Evolutionary conservation across 83 land plant genomes (phyloP), one percentile per base, ranked within the genome.

Genomic region (Thuja plicata): DNA sequence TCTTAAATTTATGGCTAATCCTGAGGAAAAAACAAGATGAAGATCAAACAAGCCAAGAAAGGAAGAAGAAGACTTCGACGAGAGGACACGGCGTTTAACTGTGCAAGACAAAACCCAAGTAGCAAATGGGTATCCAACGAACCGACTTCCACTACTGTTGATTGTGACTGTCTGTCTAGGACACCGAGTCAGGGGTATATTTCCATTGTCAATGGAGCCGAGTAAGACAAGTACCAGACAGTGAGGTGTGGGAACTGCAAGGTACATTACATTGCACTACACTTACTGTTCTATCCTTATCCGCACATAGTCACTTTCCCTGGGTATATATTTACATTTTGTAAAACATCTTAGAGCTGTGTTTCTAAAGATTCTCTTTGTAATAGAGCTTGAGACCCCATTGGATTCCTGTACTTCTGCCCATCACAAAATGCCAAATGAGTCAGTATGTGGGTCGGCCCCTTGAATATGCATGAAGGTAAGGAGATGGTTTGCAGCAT

Each of bases 91-190:
- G 32, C n/a, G 2, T 27, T 54, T 15, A 54, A 54, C 17, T 15
- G 12, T 54, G 57, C 57, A 54, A 0, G 30, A 76, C 79, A 76
- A 76, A 35, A 76, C 79, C 40, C 79, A 76, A 9, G 35, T 12
- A 76, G 35, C 79, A 76, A 34, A 76, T 76, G 79, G 79, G 79
- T 76, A 76, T 76, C 79, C 79, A 76, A 76, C 79, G 38, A 76
- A 15, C 40, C 38, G 37, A 73, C 34, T 73, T 16, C 19, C 79
- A 34, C 35, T 54, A 76, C 9, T 76, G 38, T 76, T 76, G 79
- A 76, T 76, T 76, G 4, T 15, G 79, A 76, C 38, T 13, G 40
- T 0, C 79, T 76, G 32, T 27, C 79, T 76, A 40, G 15, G 38
- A 12, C 4, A 34, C 38, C 3, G 38, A 35, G 73, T 24, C 27